A percentile compares a stretch with the other conserved stretches of the same genome.
Conservation (phyloP, 164 flowering plant species). For the Akebia trifoliata region DNA sequence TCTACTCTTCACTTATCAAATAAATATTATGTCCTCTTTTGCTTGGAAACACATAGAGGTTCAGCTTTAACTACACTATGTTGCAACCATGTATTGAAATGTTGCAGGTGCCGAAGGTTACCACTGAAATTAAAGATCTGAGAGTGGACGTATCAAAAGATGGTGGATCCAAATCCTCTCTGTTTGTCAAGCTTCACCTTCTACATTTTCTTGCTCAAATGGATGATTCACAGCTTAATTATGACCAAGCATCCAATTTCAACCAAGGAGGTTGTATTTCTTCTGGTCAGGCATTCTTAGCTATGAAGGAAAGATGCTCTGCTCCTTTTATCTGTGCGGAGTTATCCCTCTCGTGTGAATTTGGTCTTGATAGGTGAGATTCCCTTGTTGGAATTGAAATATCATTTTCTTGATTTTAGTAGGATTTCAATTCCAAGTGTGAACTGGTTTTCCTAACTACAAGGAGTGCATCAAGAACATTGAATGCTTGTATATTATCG, state of each 20-base stretch:
- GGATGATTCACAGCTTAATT: slow-evolving; percentile 53
- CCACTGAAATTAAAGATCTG: slow-evolving; percentile 75
- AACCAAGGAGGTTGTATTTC: slow-evolving; percentile 33
- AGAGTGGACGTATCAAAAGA: slow-evolving; percentile 75
- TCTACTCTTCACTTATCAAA: too few species aligned
- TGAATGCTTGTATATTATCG: neutral
- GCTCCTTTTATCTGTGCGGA: slow-evolving; percentile 77
- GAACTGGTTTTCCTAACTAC: neutral
- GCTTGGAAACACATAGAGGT: too few species aligned
- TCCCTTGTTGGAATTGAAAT: neutral
- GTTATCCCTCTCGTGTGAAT: slow-evolving; percentile 66
- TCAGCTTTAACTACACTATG: too few species aligned
- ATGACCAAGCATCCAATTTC: slow-evolving; percentile 47
- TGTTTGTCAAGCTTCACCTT: slow-evolving; percentile 67
- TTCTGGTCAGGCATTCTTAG: slow-evolving; percentile 31
- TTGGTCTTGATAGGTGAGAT: slow-evolving; percentile 80
- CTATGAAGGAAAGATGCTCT: slow-evolving; percentile 38
- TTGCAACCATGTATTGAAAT: slow-evolving; percentile 6
- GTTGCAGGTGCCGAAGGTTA: slow-evolving; percentile 76
- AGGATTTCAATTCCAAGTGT: neutral
- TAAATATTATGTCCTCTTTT: too few species aligned
- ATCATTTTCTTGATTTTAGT: neutral
- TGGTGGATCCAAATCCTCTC: slow-evolving; percentile 60
- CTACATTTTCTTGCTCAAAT: slow-evolving; percentile 57
- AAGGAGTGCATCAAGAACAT: neutral